phyloP scores from a whole-genome alignment of 1,139 yeast genomes.

The Yamadazyma friedrichii region DNA sequence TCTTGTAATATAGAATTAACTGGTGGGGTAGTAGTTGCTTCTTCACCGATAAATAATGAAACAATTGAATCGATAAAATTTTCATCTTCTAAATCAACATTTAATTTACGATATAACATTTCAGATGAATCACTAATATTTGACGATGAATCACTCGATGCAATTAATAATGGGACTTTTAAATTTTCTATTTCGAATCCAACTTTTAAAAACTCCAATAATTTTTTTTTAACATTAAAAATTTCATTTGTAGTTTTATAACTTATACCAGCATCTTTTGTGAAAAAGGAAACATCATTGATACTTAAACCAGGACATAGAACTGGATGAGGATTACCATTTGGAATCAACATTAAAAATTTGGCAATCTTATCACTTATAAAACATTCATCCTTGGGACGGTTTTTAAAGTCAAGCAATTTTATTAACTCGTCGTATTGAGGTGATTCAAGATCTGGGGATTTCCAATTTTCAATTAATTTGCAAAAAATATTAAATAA shows the following conservation, averaged over 20 bases:
- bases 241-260: constrained; percentile 51
- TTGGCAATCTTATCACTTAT: constrained; percentile 49
- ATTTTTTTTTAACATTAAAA: constrained; percentile 38
- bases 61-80: constrained; percentile 44
- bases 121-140: constrained; percentile 52
- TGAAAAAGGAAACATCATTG: constrained; percentile 57
- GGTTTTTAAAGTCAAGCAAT: constrained; percentile 26
- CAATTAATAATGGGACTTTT: constrained; percentile 55
- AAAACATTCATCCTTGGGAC: constrained; percentile 38
- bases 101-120: constrained; percentile 48
- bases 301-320: constrained; percentile 63
- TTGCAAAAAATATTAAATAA: constrained; percentile 61
- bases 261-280: constrained; percentile 64
- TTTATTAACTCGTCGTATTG: constrained; percentile 38
- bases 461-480: constrained; percentile 48
- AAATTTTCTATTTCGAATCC: constrained; percentile 35
- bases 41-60: constrained; percentile 48
- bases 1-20: constrained; percentile 58
- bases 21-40: constrained; percentile 41
- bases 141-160: constrained; percentile 60
- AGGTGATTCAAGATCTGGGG: constrained; percentile 47
- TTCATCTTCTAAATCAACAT: constrained; percentile 51
- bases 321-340: constrained; percentile 17
- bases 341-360: constrained; percentile 58
- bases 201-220: constrained; percentile 38